Evolutionary conservation across 306 rosid species (phyloP), one percentile per base, ranked within the genome.

Genomic region (Argentina anserina): DNA sequence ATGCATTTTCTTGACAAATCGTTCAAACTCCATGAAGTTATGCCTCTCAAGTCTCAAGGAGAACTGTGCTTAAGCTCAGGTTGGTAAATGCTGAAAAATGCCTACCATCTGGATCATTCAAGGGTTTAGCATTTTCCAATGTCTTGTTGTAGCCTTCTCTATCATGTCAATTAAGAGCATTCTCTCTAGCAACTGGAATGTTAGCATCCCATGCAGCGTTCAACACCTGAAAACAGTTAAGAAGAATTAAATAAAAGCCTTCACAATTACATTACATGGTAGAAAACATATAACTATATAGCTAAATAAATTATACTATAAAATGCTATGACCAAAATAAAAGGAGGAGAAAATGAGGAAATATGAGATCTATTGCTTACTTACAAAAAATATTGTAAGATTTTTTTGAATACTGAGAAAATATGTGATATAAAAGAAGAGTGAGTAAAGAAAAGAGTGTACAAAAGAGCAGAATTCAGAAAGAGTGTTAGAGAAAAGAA

Each of bases 111-210:
- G 84, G 87, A 74, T 83, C 87, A 12, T 73, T 70, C 63, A 14
- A n/a, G 29, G 87, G 87, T 68, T 83, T 83, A 46, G 87, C 82
- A 63, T 83, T 83, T 70, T 73, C 87, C 52, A 80, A 41, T 53
- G 80, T 83, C 68, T 83, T 83, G 76, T 83, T 80, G 77, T 79
- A 83, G 50, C 87, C 87, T 64, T 80, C 84, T 83, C 84, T 80
- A 65, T 83, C 87, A 74, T 80, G 60, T 76, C 84, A 83, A 69
- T 76, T 72, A 42, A 80, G 87, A 56, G 84, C 87, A 37, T 83
- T 83, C 77, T 83, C 84, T 65, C 87, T 83, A 5, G 87, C 82
- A 45, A 83, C 84, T 53, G 80, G 79, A 73, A 83, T 83, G 47
- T 67, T 23, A 18, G 58, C 84, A 73, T 83, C 84, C 87, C 87